Evolutionary conservation across 2,329 filamentous ascomycete species (phyloP), one percentile per base, ranked within the genome.

Genomic region (Arthrobotrys sinensis): DNA sequence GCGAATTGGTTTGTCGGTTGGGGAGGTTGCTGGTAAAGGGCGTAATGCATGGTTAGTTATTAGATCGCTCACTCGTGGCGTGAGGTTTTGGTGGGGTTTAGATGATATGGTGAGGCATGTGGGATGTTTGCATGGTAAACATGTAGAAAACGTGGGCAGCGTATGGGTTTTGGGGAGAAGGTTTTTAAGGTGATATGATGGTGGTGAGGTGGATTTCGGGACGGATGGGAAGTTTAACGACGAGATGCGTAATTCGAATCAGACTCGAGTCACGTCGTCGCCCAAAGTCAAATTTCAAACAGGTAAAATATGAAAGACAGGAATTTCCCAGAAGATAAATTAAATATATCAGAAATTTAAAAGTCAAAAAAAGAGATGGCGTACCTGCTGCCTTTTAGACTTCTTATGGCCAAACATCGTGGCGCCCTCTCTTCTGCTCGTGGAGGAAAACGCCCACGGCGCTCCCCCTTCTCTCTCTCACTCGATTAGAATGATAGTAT

Each of bases 1-100:
- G 76, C 76, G 76, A 72, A 79, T 73, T 72, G 76, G 34, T 79
- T 79, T 66, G 69, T 68, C 32, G 67, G 63, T 57, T 70, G 63
- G 36, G 63, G 63, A 45, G 69, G 40, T 67, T 77, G 65, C 24
- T 60, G 36, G 36, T 66, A 68, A 34, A 76, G 55, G 16, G 57
- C 24, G 66, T 77, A 70, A 34, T 77, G 66, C 73, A 77, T 77
- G 21, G 65, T 70, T 28, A 71, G 65, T 36, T 21, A 38, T 14
- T 24, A 16, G 1, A 2, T 8, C 24, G 24, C 24, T 28, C 24
- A 43, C 24, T 12, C 19, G 64, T 19, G 24, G 16, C 24, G 24
- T 28, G 24, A n/a, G n/a, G n/a, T 43, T 5, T 16, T 46, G 24
- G 48, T 46, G 10, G 32, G 16, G 50, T 68, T 68, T 45, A 40